A percentile compares a stretch with the other conserved stretches of the same genome.
Conservation (phyloP, 2,329 filamentous ascomycete species). For the Thielaviopsis euricoi region DNA sequence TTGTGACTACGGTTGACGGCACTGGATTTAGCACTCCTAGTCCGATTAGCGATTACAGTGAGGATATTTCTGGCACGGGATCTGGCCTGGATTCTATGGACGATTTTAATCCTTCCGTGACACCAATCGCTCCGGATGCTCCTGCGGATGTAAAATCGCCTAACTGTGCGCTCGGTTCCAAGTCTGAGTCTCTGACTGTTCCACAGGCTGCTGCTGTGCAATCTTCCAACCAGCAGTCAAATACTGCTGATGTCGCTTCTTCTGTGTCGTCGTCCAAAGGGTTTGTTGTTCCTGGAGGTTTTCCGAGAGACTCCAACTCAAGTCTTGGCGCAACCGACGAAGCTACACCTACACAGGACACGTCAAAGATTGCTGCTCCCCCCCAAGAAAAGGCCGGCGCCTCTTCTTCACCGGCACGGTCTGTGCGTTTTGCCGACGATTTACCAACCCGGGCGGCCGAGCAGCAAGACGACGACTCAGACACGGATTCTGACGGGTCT, state of each 20-base stretch:
- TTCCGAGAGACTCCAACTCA: slow-evolving; percentile 27
- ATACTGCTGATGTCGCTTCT: slow-evolving; percentile 19
- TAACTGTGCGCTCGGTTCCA: neutral
- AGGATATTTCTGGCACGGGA: slow-evolving; percentile 14
- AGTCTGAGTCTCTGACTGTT: neutral
- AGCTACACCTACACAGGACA: neutral
- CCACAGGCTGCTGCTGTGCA: neutral
- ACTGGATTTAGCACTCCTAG: slow-evolving; percentile 30
- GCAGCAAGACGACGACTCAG: slow-evolving; percentile 1
- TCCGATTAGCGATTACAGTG: slow-evolving; percentile 18
- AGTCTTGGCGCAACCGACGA: slow-evolving; percentile 1
- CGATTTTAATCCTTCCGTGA: neutral
- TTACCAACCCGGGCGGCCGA: slow-evolving; percentile 11
- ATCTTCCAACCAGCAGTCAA: neutral
- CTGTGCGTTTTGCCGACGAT: slow-evolving; percentile 24
- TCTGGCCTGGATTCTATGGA: slow-evolving; percentile 6
- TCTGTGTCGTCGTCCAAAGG: slow-evolving; percentile 7
- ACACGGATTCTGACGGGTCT: slow-evolving; percentile 27
- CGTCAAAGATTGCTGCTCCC: neutral
- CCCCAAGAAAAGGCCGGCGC: neutral
- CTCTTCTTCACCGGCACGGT: neutral
- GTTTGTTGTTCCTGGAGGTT: slow-evolving; percentile 42
- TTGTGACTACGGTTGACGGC: slow-evolving; percentile 54
- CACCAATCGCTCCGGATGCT: neutral
- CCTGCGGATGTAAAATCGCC: neutral